Conservation (phyloP, 2,329 filamentous ascomycete species). For the Apiospora sp. region DNA sequence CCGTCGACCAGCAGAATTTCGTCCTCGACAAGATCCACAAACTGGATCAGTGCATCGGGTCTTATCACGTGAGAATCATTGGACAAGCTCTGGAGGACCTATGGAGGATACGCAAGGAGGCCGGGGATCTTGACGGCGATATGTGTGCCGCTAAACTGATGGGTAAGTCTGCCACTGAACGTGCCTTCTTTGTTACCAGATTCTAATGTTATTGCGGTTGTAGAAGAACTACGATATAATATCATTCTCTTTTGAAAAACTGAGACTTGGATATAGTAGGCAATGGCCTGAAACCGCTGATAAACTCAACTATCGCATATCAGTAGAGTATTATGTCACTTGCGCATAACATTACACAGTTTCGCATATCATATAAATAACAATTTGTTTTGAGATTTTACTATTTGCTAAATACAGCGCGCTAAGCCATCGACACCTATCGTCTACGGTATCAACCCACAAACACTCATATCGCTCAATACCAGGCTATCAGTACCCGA, state of each 20-base stretch:
- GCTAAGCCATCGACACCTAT: no score
- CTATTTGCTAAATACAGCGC: no score
- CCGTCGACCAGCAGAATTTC: conserved; percentile 30
- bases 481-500: neutral
- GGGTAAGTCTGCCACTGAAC: neutral
- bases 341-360: neutral
- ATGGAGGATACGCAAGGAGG: conserved; percentile 27
- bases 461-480: no score
- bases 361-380: no score
- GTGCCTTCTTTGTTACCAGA: neutral
- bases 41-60: conserved; percentile 32
- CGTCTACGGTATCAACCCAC: no score
- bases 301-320: neutral
- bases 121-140: conserved; percentile 28
- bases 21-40: conserved; percentile 32
- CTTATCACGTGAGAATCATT: conserved; percentile 31
- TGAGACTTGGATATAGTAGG: neutral
- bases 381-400: no score
- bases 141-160: conserved; percentile 19
- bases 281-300: neutral
- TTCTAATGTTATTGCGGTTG: neutral
- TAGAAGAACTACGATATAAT: neutral
- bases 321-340: neutral
- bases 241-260: conserved; percentile 17
- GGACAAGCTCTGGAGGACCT: conserved; percentile 31